phyloP scores from a whole-genome alignment of 306 rosid species.

The Vicia villosa region DNA sequence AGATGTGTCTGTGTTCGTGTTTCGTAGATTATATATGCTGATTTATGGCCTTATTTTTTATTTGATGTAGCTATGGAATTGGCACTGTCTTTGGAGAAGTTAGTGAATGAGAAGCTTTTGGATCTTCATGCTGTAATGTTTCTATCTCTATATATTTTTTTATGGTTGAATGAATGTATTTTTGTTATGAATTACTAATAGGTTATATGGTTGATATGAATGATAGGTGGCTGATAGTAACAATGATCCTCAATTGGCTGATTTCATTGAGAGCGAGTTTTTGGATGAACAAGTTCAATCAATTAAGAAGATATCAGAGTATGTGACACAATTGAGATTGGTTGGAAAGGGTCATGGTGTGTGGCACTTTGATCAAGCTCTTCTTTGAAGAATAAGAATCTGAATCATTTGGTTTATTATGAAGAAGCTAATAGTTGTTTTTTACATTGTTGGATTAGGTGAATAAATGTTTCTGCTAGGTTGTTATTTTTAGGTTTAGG shows the following conservation, averaged over 20 bases:
- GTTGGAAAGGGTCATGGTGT: constrained; percentile 67
- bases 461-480: constrained; percentile 25
- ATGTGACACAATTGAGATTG: constrained; percentile 53
- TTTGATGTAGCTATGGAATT: constrained; percentile 55
- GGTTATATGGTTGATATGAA: not conserved
- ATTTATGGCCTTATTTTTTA: not conserved
- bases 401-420: not conserved
- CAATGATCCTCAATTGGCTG: constrained; percentile 51
- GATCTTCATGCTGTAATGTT: constrained; percentile 47
- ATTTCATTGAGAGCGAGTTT: constrained; percentile 55
- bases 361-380: constrained; percentile 60
- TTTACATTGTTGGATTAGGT: not conserved
- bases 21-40: not conserved
- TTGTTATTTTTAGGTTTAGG: not conserved
- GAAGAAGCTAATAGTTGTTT: constrained; percentile 20
- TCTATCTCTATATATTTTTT: constrained; percentile 16
- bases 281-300: constrained; percentile 55
- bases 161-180: not conserved
- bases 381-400: constrained; percentile 43
- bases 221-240: constrained; percentile 49
- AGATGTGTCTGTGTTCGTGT: not conserved
- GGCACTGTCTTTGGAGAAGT: constrained; percentile 59
- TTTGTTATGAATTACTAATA: not conserved
- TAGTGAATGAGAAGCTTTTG: constrained; percentile 53
- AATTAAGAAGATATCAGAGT: constrained; percentile 54